Evolutionary conservation across 2,329 filamentous ascomycete genomes (phyloP).

Genomic region (Madurella mycetomatis): DNA sequence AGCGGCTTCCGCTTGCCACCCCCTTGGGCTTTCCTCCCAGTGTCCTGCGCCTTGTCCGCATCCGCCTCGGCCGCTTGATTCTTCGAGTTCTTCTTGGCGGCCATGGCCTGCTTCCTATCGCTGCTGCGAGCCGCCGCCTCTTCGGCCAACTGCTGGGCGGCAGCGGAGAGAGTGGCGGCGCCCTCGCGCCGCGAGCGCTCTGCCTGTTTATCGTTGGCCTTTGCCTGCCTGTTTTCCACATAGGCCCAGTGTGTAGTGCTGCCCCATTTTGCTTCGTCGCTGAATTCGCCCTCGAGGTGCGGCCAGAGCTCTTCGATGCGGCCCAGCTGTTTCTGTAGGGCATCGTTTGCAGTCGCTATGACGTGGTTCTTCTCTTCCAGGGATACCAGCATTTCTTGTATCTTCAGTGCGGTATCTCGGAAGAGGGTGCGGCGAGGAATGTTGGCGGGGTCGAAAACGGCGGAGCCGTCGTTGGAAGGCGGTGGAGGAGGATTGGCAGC

Average conservation of each 20-base stretch:
- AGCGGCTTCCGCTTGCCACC: slow-evolving; percentile 61
- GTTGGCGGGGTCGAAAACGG: slow-evolving; percentile 53
- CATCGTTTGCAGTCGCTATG: slow-evolving; percentile 85
- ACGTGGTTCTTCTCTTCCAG: slow-evolving; percentile 98
- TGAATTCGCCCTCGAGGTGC: slow-evolving; percentile 82
- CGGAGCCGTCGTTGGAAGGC: slow-evolving; percentile 39
- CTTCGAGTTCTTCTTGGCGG: slow-evolving; percentile 69
- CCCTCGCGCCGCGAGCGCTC: slow-evolving; percentile 76
- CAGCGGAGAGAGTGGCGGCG: slow-evolving; percentile 70
- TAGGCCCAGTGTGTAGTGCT: slow-evolving; percentile 95
- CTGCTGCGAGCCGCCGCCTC: slow-evolving; percentile 83
- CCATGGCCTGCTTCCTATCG: slow-evolving; percentile 74
- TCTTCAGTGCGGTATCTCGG: slow-evolving; percentile 69
- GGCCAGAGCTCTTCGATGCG: slow-evolving; percentile 86
- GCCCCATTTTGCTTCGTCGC: slow-evolving; percentile 89
- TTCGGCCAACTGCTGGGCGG: slow-evolving; percentile 71
- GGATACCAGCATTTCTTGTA: slow-evolving; percentile 81
- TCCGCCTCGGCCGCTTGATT: slow-evolving; percentile 67
- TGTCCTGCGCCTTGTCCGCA: slow-evolving; percentile 43
- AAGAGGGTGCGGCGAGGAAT: slow-evolving; percentile 69
- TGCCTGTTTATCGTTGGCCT: slow-evolving; percentile 56
- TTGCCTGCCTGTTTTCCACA: slow-evolving; percentile 69
- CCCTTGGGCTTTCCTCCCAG: slow-evolving; percentile 58
- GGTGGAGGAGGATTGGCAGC: slow-evolving; percentile 34
- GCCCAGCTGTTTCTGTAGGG: slow-evolving; percentile 75